Conservation (phyloP, 2,329 filamentous ascomycete genomes). For the Claviceps africana region DNA sequence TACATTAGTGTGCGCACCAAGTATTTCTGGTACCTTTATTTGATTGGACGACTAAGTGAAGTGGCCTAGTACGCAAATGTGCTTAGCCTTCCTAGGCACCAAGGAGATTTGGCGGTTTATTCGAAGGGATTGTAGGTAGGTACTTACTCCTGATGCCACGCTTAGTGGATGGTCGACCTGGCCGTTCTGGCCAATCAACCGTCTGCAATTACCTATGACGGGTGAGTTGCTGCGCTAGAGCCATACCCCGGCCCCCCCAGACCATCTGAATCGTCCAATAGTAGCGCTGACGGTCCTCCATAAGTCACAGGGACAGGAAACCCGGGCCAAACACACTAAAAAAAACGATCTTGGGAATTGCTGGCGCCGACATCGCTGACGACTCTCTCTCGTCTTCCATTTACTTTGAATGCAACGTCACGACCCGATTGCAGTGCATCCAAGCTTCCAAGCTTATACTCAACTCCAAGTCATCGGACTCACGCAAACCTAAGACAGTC, state of each 20-base stretch:
- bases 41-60: too few species aligned
- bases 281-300: background rate
- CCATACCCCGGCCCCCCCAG: background rate
- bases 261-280: background rate
- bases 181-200: conserved; percentile 4
- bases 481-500: background rate
- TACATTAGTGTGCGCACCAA: too few species aligned
- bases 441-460: background rate
- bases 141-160: too few species aligned
- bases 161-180: too few species aligned
- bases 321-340: conserved; percentile 24
- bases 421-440: background rate
- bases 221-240: background rate
- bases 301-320: conserved; percentile 21
- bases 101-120: too few species aligned
- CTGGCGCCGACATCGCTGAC: conserved; percentile 17
- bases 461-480: background rate
- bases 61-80: too few species aligned
- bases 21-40: too few species aligned
- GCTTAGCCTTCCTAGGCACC: too few species aligned
- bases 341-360: conserved; percentile 12
- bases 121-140: too few species aligned
- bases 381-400: conserved; percentile 7
- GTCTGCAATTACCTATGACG: conserved; percentile 7
- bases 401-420: background rate